Evolutionary conservation across 2,329 filamentous ascomycete species (phyloP).

Genomic region (Lachnellula subtilissima): DNA sequence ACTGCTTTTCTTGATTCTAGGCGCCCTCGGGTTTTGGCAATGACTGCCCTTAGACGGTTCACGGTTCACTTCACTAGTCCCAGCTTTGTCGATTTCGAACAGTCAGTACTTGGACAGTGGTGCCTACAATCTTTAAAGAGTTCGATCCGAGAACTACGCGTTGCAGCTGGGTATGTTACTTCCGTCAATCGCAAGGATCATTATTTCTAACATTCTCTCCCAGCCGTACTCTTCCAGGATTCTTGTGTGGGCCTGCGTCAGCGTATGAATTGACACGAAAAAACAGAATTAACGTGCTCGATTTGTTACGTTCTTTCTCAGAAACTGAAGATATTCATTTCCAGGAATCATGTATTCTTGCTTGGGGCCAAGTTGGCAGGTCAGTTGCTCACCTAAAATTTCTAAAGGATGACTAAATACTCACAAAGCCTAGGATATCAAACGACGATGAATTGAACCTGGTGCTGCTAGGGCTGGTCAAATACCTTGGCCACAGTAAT

Average conservation of each 20-base stretch:
- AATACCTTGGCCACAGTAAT: conserved; percentile 82
- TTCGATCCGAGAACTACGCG: conserved; percentile 76
- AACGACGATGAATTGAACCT: conserved; percentile 82
- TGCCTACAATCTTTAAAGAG: conserved; percentile 78
- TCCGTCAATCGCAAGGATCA: background rate
- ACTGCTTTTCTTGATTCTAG: conserved; percentile 48
- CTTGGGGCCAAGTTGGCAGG: conserved; percentile 79
- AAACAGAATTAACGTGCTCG: conserved; percentile 67
- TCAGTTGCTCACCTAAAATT: conserved; percentile 33
- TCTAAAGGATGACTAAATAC: background rate
- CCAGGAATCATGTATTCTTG: conserved; percentile 79
- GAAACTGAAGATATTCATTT: conserved; percentile 62
- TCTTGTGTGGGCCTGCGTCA: conserved; percentile 50
- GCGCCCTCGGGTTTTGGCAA: conserved; percentile 63
- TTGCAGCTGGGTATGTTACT: conserved; percentile 62
- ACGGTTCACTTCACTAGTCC: conserved; percentile 59
- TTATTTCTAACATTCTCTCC: conserved; percentile 15
- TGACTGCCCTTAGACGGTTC: conserved; percentile 66
- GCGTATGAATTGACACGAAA: conserved; percentile 42
- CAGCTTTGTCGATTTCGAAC: conserved; percentile 60
- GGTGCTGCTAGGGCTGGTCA: conserved; percentile 74
- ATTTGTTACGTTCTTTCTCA: conserved; percentile 67
- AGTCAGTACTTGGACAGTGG: conserved; percentile 69
- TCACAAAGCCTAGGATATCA: conserved; percentile 48
- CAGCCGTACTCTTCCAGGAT: conserved; percentile 61